These are phyloP conservation scores for Anastatica hierochuntica DNA, from an alignment of 345 rosid genomes.

Conservation along the genomic window DNA sequence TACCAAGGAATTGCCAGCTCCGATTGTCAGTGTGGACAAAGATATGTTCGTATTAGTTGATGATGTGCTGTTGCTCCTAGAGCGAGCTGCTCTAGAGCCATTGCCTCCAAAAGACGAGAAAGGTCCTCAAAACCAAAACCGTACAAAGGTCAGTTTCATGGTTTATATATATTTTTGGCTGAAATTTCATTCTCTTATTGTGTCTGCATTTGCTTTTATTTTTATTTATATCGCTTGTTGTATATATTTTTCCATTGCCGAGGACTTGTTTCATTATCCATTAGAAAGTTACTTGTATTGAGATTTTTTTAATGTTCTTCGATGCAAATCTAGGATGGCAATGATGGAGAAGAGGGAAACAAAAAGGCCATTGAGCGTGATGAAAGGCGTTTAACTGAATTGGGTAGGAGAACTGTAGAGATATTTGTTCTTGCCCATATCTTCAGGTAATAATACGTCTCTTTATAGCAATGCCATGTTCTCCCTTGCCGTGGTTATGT, in stretches of 20 bases:
- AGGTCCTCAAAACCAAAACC: slow-evolving; percentile 57
- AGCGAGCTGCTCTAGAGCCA: slow-evolving; percentile 80
- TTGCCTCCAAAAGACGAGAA: slow-evolving; percentile 93
- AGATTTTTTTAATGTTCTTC: not conserved
- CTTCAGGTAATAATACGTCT: slow-evolving; percentile 52
- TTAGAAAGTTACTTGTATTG: slow-evolving; percentile 1
- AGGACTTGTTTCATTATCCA: not conserved
- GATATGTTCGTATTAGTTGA: slow-evolving; percentile 86
- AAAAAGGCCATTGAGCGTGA: slow-evolving; percentile 75
- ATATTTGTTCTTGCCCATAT: slow-evolving; percentile 89
- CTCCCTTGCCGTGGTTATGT: not conserved
- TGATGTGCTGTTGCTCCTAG: slow-evolving; percentile 68
- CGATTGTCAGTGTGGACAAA: slow-evolving; percentile 68
- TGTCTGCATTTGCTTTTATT: not conserved
- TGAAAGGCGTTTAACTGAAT: slow-evolving; percentile 84
- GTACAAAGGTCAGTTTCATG: slow-evolving; percentile 59
- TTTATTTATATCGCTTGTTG: no score
- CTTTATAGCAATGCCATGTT: not conserved
- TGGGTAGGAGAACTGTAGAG: slow-evolving; percentile 95
- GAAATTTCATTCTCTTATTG: not conserved
- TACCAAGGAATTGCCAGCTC: slow-evolving; percentile 68
- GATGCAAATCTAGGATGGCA: slow-evolving; percentile 52
- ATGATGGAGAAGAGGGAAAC: slow-evolving; percentile 73
- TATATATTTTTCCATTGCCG: no score
- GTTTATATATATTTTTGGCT: not conserved